phyloP scores from a whole-genome alignment of 1,139 yeast genomes.

The Hemisphaericaspora xylofermentans region DNA sequence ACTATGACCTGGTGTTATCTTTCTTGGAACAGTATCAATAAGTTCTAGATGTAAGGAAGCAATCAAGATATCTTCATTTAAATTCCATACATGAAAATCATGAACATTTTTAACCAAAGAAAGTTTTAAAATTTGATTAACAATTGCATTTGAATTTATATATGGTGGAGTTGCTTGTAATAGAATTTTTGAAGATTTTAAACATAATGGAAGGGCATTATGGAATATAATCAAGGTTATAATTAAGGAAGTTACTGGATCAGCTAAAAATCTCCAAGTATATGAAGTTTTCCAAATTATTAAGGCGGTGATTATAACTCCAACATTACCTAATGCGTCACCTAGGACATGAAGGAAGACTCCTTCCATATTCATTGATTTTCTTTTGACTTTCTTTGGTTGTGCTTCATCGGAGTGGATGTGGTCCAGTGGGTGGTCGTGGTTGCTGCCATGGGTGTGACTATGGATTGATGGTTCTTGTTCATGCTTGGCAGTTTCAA shows the following conservation, averaged over 20 bases:
- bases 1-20: background rate
- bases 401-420: background rate
- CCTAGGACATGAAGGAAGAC: constrained; percentile 94
- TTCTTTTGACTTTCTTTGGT: constrained; percentile 26
- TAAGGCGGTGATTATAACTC: constrained; percentile 86
- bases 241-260: constrained; percentile 80
- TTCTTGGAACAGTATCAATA: constrained; percentile 29
- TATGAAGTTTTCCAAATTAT: constrained; percentile 93
- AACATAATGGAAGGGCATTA: constrained; percentile 87
- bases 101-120: constrained; percentile 83
- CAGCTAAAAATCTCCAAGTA: constrained; percentile 83
- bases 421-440: background rate
- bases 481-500: constrained; percentile 14
- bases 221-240: constrained; percentile 88
- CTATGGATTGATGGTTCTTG: background rate
- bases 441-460: constrained; percentile 5
- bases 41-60: constrained; percentile 89
- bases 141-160: constrained; percentile 72
- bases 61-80: constrained; percentile 82
- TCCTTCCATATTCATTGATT: constrained; percentile 94
- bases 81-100: constrained; percentile 95
- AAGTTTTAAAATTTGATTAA: constrained; percentile 62
- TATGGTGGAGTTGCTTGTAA: constrained; percentile 90
- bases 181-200: constrained; percentile 81
- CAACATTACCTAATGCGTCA: constrained; percentile 93